Conservation (phyloP, 1,284 basidiomycete species). For the Microbotryomycetes sp. region DNA sequence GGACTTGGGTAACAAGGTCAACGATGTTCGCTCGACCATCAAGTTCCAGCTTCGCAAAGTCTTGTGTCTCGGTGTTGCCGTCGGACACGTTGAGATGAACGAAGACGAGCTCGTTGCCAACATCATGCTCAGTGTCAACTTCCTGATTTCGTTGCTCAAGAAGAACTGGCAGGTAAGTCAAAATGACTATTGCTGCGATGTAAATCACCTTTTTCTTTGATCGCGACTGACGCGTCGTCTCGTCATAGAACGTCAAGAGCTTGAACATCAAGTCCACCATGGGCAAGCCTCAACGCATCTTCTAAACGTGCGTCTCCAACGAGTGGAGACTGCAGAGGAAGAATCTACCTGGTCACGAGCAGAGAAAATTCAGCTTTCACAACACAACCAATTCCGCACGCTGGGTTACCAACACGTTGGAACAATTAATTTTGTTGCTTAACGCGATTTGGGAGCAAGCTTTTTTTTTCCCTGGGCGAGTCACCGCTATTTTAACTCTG, state of each 20-base stretch:
- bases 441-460: not conserved
- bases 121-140: constrained; percentile 99
- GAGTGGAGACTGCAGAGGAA: not conserved
- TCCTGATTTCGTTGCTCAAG: constrained; percentile 98
- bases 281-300: constrained; percentile 95
- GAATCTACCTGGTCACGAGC: too few species aligned
- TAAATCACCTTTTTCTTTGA: not conserved
- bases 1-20: constrained; percentile 86
- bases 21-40: constrained; percentile 74
- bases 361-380: not conserved
- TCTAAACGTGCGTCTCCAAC: constrained; percentile 50
- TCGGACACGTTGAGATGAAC: constrained; percentile 95
- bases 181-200: not conserved
- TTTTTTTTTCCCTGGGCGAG: too few species aligned
- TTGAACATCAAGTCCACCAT: constrained; percentile 98
- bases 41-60: constrained; percentile 99
- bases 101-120: constrained; percentile 96
- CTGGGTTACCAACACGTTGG: not conserved
- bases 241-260: constrained; percentile 98
- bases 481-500: too few species aligned
- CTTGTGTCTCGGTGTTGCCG: constrained; percentile 95
- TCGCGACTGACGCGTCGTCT: not conserved
- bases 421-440: not conserved
- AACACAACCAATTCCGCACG: not conserved
- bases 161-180: constrained; percentile 59